Base-by-base conservation (phyloP, 2,329 filamentous ascomycete genomes). In the Venturia asperata region DNA sequence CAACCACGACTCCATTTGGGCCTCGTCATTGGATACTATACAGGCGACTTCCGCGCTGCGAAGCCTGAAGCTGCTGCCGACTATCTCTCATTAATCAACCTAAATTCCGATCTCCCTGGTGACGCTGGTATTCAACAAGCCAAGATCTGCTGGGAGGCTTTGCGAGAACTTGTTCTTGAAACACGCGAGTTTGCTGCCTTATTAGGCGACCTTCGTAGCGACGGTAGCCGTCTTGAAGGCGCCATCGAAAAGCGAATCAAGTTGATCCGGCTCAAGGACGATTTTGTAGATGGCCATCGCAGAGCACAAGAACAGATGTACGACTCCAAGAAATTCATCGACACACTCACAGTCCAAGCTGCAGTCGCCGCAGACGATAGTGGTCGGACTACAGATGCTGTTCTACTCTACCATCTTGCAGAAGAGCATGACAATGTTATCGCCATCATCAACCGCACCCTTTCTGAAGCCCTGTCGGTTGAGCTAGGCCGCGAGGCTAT, bases 391-490 rank as follows among this genome's bases (percentile, higher is more conserved):
- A 95, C 93, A 0, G 94, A 99, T 76, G 92, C 95, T 1, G 93
- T 97, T 17, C 82, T 99, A 62, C 82, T 99, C 63, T 97, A 96
- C 75, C 93, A 99, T 75, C 82, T 99, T 55, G 93, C 94, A 0
- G 91, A 91, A 72, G 92, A 99, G 75, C 97, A 96, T 74, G 92
- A 99, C 74, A 92, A 87, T 64, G 95, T 97, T n/a, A 86, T 97
- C 55, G 81, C 85, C 34, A 93, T 97, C 69, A 85, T 97, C 72
- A 96, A 92, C 76, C 88, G 92, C 47, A 89, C 92, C 3, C 82
- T 99, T 43, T 95, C 92, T 65, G 92, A 97, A 75, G 90, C 91
- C 56, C 87, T 97, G 67, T 88, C 91, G 15, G 83, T 93, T 13
- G 92, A 96, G 71, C 84, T 96, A 70, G 92, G 91, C 64, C 88